phyloP scores from a whole-genome alignment of 208 protist species.

The Acanthamoeba healyi region DNA sequence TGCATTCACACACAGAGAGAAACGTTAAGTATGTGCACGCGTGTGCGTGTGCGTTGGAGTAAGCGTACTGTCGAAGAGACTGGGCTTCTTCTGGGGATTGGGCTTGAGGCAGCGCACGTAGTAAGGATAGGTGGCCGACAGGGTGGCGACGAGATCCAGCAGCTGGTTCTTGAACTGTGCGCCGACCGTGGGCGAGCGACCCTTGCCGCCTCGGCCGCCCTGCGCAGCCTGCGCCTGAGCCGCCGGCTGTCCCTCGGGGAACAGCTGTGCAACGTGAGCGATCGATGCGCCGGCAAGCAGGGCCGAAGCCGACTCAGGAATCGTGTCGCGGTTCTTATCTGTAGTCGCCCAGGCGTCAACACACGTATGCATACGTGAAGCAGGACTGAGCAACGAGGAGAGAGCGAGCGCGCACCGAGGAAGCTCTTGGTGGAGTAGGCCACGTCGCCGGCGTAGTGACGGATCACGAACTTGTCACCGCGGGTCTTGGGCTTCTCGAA shows the following conservation, averaged over 20 bases:
- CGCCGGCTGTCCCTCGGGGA: background rate
- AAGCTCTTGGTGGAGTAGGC: conserved; percentile 68
- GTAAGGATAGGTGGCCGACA: conserved; percentile 88
- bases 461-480: conserved; percentile 67
- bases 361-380: too few species aligned
- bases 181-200: conserved; percentile 65
- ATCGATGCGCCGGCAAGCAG: background rate
- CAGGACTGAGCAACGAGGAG: background rate
- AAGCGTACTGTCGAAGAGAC: conserved; percentile 81
- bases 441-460: conserved; percentile 75
- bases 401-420: conserved; percentile 88
- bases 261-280: conserved; percentile 12
- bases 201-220: conserved; percentile 11
- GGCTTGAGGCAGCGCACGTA: conserved; percentile 93
- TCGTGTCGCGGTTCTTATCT: conserved; percentile 86
- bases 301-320: conserved; percentile 27
- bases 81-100: conserved; percentile 86
- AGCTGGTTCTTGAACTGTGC: conserved; percentile 84
- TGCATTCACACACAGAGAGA: background rate
- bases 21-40: background rate
- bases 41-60: background rate
- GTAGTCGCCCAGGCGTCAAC: background rate
- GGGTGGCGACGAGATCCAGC: conserved; percentile 84
- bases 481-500: conserved; percentile 83
- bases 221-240: conserved; percentile 12